phyloP scores from a whole-genome alignment of 2,329 filamentous ascomycete species.

The Aspergillus eucalypticola region DNA sequence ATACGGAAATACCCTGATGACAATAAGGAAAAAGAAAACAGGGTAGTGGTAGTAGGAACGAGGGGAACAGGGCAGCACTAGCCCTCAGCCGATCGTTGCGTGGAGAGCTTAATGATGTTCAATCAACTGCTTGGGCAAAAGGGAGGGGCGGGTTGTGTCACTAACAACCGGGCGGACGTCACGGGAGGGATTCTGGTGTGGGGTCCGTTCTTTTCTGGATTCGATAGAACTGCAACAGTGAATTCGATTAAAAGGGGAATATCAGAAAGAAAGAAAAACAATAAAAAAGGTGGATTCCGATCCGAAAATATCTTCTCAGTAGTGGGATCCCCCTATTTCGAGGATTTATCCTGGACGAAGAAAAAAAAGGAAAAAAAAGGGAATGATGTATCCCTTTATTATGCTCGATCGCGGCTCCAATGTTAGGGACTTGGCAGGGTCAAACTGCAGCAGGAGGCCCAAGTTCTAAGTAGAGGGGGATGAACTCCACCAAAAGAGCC shows the following conservation, averaged over 20 bases:
- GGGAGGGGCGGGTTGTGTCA: conserved; percentile 10
- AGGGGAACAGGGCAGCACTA: conserved; percentile 1
- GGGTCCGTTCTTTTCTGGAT: background rate
- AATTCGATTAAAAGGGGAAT: background rate
- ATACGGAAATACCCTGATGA: background rate
- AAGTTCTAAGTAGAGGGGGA: background rate
- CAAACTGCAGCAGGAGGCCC: background rate
- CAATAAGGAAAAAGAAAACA: background rate
- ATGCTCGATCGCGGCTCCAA: conserved; percentile 4
- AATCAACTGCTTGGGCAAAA: conserved; percentile 25
- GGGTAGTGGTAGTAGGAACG: background rate
- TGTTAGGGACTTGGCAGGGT: background rate
- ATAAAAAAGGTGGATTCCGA: too few species aligned
- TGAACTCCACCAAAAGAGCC: background rate
- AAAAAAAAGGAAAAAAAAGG: background rate
- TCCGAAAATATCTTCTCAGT: too few species aligned
- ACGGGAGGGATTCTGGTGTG: conserved; percentile 11
- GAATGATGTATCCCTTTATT: background rate
- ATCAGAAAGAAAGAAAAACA: too few species aligned
- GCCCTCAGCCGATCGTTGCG: conserved; percentile 13
- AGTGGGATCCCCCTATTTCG: background rate
- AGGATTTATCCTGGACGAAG: background rate
- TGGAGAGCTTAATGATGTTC: conserved; percentile 13
- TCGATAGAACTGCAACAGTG: background rate
- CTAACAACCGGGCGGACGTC: conserved; percentile 15